Evolutionary conservation across 345 rosid species (phyloP).

Genomic region (Theobroma cacao): DNA sequence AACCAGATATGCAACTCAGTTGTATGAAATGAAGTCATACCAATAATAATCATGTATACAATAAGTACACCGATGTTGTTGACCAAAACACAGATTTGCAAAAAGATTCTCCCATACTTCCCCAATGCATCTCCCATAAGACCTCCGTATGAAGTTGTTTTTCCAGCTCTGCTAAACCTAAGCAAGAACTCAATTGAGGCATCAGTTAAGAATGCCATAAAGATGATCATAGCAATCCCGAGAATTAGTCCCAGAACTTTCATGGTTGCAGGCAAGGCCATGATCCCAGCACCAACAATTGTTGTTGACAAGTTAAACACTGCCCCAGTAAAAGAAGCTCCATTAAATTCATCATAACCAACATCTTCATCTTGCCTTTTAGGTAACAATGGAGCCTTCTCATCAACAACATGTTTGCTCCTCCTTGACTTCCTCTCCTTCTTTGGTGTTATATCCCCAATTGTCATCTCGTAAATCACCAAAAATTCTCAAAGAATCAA

Average conservation of each 20-base stretch:
- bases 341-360: constrained; percentile 63
- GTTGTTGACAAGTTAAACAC: constrained; percentile 90
- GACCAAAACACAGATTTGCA: constrained; percentile 67
- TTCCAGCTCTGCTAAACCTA: constrained; percentile 72
- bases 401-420: constrained; percentile 36
- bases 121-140: constrained; percentile 94
- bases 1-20: not conserved
- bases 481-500: constrained; percentile 9
- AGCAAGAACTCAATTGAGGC: constrained; percentile 78
- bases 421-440: constrained; percentile 49
- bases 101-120: constrained; percentile 51
- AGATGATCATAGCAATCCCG: constrained; percentile 62
- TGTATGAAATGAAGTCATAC: constrained; percentile 35
- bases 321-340: constrained; percentile 88
- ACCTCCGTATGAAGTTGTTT: constrained; percentile 61
- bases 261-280: constrained; percentile 97
- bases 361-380: constrained; percentile 39
- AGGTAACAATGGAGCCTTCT: constrained; percentile 58
- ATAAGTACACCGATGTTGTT: constrained; percentile 88
- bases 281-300: constrained; percentile 91
- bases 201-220: constrained; percentile 83
- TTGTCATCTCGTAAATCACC: constrained; percentile 47
- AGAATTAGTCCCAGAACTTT: constrained; percentile 74
- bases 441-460: constrained; percentile 36
- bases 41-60: constrained; percentile 95